phyloP scores from a whole-genome alignment of 345 rosid genomes.

The Dovyalis caffra region DNA sequence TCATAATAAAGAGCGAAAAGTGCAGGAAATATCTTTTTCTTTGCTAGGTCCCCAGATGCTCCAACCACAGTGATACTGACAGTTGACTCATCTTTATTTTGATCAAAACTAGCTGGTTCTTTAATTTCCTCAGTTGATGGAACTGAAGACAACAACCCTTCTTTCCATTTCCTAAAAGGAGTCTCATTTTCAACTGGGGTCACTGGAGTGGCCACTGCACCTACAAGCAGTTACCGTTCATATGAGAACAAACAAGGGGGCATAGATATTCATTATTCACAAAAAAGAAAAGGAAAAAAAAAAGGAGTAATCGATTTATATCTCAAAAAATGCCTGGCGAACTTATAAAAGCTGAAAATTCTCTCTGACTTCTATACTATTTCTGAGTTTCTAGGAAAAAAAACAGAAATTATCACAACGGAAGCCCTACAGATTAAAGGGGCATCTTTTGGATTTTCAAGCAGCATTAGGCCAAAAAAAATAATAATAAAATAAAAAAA shows the following conservation, averaged over 20 bases:
- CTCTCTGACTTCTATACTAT: background rate
- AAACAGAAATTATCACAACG: background rate
- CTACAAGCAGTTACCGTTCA: constrained; percentile 31
- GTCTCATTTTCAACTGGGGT: constrained; percentile 39
- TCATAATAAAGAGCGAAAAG: constrained; percentile 97
- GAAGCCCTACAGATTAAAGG: background rate
- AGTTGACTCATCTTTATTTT: constrained; percentile 50
- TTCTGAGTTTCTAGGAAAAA: background rate
- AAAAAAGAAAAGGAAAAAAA: background rate
- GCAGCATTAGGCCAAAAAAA: too few relatives aligned
- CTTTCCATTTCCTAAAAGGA: constrained; percentile 45
- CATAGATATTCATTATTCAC: background rate
- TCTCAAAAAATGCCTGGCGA: background rate
- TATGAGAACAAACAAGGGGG: background rate
- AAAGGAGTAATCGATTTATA: background rate
- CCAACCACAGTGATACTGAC: constrained; percentile 95
- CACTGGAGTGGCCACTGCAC: constrained; percentile 54
- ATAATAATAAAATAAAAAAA: background rate
- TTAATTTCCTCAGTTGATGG: constrained; percentile 40
- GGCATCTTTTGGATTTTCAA: background rate
- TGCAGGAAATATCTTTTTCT: constrained; percentile 98
- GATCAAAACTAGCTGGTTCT: constrained; percentile 42
- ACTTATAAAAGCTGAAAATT: constrained; percentile 1
- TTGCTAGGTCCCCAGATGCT: constrained; percentile 99
- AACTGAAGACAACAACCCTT: constrained; percentile 40